phyloP scores from a whole-genome alignment of 805 yeast genomes.

The Suhomyces prunicola region DNA sequence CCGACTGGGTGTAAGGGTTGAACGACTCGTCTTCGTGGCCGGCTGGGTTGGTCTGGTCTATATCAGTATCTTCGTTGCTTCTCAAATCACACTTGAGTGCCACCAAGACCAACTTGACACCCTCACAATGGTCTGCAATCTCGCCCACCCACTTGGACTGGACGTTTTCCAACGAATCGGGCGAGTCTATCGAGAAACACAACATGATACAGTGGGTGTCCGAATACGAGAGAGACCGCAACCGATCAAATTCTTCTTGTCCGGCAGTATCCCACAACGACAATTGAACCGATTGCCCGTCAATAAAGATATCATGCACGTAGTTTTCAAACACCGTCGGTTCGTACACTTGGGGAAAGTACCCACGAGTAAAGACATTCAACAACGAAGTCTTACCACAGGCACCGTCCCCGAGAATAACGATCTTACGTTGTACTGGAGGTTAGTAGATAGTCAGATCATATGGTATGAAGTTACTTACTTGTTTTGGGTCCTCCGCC shows the following conservation, averaged over 20 bases:
- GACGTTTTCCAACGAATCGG: conserved; percentile 92
- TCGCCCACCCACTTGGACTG: conserved; percentile 97
- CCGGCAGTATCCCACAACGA: conserved; percentile 99
- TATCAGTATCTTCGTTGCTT: conserved; percentile 50
- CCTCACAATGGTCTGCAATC: conserved; percentile 94
- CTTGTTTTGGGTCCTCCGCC: conserved; percentile 42
- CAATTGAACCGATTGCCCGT: conserved; percentile 85
- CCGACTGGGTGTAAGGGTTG: conserved; percentile 30
- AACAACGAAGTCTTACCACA: conserved; percentile 95
- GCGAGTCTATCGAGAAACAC: conserved; percentile 91
- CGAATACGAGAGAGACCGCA: conserved; percentile 86
- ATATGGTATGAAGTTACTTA: conserved; percentile 21
- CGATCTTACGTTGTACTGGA: conserved; percentile 82
- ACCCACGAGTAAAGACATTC: conserved; percentile 95
- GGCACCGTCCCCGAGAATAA: conserved; percentile 96
- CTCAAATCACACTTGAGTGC: conserved; percentile 94
- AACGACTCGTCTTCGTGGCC: conserved; percentile 28
- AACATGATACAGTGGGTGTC: conserved; percentile 97
- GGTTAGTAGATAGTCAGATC: conserved; percentile 1
- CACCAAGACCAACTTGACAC: conserved; percentile 88
- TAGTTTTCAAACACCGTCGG: conserved; percentile 98
- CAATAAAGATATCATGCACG: conserved; percentile 94
- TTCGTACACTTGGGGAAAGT: conserved; percentile 96
- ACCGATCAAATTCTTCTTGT: conserved; percentile 94
- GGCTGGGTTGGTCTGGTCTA: conserved; percentile 20